Conservation (phyloP, 1,139 yeast genomes). For the Hyphopichia burtonii region DNA sequence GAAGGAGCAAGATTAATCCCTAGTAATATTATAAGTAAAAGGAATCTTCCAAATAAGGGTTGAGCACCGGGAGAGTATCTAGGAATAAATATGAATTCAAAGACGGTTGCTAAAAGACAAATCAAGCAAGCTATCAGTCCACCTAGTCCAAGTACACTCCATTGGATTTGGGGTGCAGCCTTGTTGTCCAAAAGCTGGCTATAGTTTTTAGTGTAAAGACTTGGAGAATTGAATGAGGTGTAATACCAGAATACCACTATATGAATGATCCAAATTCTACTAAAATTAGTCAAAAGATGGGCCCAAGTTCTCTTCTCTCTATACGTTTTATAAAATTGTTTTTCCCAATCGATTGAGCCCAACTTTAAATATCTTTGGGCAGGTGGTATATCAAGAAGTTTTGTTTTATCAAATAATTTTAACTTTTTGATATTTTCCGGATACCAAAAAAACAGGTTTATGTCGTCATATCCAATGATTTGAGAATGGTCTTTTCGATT, state of each 20-base stretch:
- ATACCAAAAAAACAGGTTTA: constrained; percentile 85
- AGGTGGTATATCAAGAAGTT: constrained; percentile 44
- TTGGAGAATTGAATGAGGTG: constrained; percentile 74
- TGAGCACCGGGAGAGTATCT: constrained; percentile 68
- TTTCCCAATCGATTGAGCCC: constrained; percentile 58
- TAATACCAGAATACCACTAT: constrained; percentile 78
- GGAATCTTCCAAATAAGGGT: constrained; percentile 42
- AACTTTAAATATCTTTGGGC: constrained; percentile 48
- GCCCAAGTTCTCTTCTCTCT: constrained; percentile 75
- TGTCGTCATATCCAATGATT: constrained; percentile 82
- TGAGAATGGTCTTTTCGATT: constrained; percentile 67
- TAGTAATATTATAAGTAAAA: constrained; percentile 43
- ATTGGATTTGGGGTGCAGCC: constrained; percentile 62
- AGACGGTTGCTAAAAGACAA: constrained; percentile 59
- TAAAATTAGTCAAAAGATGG: constrained; percentile 74
- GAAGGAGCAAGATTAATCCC: constrained; percentile 60
- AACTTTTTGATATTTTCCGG: constrained; percentile 58
- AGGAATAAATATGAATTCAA: constrained; percentile 66
- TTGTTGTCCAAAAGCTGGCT: constrained; percentile 56
- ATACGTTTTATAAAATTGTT: constrained; percentile 69
- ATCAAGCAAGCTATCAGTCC: constrained; percentile 68
- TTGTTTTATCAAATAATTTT: constrained; percentile 36
- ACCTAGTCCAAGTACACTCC: constrained; percentile 68
- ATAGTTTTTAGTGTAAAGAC: constrained; percentile 67
- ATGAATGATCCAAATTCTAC: constrained; percentile 83